phyloP scores from a whole-genome alignment of 805 yeast genomes.

The Teunomyces funiuensis region DNA sequence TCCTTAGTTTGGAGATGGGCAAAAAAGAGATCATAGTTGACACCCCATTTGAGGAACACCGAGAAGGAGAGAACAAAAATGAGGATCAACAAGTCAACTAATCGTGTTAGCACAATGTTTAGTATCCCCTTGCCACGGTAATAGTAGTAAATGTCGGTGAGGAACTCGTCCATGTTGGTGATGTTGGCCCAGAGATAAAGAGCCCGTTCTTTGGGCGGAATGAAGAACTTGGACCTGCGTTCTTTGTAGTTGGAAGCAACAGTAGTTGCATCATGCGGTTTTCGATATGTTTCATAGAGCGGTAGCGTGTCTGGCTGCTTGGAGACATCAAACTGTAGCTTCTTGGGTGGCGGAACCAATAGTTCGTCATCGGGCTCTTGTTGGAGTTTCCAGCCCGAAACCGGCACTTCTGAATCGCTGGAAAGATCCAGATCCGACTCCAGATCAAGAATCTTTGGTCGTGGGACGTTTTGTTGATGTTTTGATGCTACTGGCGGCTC shows the following conservation, averaged over 20 bases:
- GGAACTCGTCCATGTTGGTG: slow-evolving; percentile 82
- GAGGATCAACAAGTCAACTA: slow-evolving; percentile 69
- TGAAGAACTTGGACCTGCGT: slow-evolving; percentile 14
- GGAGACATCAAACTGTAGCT: slow-evolving; percentile 14
- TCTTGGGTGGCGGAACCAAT: slow-evolving; percentile 7
- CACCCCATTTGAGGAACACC: slow-evolving; percentile 77
- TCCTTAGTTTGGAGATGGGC: slow-evolving; percentile 21
- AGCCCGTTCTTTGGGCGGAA: slow-evolving; percentile 66
- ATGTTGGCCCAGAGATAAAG: slow-evolving; percentile 97
- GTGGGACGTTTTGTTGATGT: not conserved
- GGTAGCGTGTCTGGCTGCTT: slow-evolving; percentile 15
- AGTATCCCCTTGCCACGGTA: slow-evolving; percentile 82
- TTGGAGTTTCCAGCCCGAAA: not conserved
- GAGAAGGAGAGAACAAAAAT: slow-evolving; percentile 78
- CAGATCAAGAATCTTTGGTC: slow-evolving; percentile 5
- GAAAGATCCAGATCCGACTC: slow-evolving; percentile 7
- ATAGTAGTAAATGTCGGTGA: slow-evolving; percentile 79
- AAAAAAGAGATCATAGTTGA: slow-evolving; percentile 51
- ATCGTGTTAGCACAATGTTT: slow-evolving; percentile 68
- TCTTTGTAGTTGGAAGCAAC: slow-evolving; percentile 6
- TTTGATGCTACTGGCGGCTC: not conserved
- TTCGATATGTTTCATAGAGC: slow-evolving; percentile 12
- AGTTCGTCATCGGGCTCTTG: not conserved
- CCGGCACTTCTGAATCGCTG: not conserved
- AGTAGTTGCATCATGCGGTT: slow-evolving; percentile 3